Conservation (phyloP, 2,329 filamentous ascomycete species). For the Aspergillus melleus region DNA sequence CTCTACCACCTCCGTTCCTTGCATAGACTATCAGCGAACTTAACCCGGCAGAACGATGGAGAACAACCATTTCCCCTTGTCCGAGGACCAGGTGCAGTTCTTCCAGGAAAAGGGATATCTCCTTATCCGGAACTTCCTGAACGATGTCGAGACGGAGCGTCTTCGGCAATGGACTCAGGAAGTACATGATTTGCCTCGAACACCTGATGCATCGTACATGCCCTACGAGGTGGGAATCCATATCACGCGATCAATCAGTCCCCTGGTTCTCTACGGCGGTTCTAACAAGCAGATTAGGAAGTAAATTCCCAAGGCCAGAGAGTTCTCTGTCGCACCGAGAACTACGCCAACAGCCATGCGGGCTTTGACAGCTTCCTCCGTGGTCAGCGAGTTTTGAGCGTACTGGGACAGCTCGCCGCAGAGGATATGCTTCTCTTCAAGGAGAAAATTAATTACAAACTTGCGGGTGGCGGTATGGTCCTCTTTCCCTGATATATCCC, state of each 20-base stretch:
- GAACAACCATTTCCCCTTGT: slow-evolving; percentile 20
- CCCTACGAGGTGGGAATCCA: slow-evolving; percentile 29
- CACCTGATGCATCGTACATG: slow-evolving; percentile 30
- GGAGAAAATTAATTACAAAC: slow-evolving; percentile 48
- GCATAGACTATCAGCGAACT: not conserved
- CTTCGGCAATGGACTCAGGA: slow-evolving; percentile 36
- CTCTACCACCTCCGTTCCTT: not conserved
- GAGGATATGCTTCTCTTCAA: slow-evolving; percentile 47
- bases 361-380: slow-evolving; percentile 40
- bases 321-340: slow-evolving; percentile 36
- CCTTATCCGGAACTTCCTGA: slow-evolving; percentile 26
- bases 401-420: slow-evolving; percentile 35
- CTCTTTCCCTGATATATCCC: too few relatives aligned
- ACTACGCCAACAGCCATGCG: slow-evolving; percentile 33
- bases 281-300: slow-evolving; percentile 15
- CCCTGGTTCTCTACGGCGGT: not conserved
- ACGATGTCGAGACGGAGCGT: slow-evolving; percentile 15
- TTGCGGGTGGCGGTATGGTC: slow-evolving; percentile 37
- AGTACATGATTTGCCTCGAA: slow-evolving; percentile 36
- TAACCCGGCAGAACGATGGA: slow-evolving; percentile 15
- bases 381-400: slow-evolving; percentile 29
- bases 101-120: slow-evolving; percentile 34
- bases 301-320: slow-evolving; percentile 31
- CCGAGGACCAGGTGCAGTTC: slow-evolving; percentile 23
- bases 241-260: not conserved